Evolutionary conservation across 345 rosid genomes (phyloP), one percentile per base, ranked within the genome.

Genomic region (Litchi chinensis): DNA sequence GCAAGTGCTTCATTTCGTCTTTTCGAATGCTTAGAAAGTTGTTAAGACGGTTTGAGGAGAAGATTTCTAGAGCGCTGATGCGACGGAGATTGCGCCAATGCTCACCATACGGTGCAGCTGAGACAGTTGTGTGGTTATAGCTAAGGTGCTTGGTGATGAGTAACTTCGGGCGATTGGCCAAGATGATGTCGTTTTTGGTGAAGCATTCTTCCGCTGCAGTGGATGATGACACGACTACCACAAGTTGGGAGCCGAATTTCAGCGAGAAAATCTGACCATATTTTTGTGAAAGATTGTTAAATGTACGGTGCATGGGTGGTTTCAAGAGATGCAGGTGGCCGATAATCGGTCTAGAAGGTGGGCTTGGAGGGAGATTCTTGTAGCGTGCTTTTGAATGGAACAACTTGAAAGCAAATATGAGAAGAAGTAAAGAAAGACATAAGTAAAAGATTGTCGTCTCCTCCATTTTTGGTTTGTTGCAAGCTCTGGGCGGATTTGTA

Each of bases 41-140:
- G 67, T 78, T 87, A 60, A 92, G 79, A 15, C 93, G 92, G 70
- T 54, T 63, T 1, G 91, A 15, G 5, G 94, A 89, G 75, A 92
- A 84, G 79, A 92, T 81, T 40, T 90, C 92, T 1, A 66, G 69
- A 56, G 88, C 75, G 66, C 83, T 71, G 40, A 89, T 77, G n/a
- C 85, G 85, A 21, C 90, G 90, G 37, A 92, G 92, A 86, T 85
- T 89, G 56, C 93, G 89, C 92, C 94, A 89, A 44, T 86, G 93
- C 18, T 92, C 90, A 1, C 93, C 96, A 57, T 92, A 90, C 22
- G 88, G 79, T 0, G 89, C 77, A 0, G 79, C 46, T 9, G 21
- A 22, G 0, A 90, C 54, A 8, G 77, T 76, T 11, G 87, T 82
- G 71, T 70, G 24, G 79, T 88, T 83, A 81, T 90, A 90, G 15